phyloP scores from a whole-genome alignment of 345 rosid species.

The Erucastrum elatum region DNA sequence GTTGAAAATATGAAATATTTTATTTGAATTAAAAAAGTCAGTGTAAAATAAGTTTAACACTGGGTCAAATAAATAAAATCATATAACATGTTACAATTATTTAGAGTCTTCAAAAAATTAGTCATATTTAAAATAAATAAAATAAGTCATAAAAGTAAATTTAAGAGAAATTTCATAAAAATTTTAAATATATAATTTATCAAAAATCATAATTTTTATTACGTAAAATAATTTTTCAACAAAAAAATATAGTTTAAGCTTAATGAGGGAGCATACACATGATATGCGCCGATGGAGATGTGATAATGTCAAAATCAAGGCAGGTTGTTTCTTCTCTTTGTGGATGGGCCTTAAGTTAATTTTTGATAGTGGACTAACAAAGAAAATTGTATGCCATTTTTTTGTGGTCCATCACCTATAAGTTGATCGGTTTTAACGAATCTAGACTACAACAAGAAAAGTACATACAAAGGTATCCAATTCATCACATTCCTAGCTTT shows the following conservation, averaged over 20 bases:
- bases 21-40: no score
- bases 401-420: slow-evolving; percentile 17
- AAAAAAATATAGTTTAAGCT: not conserved
- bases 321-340: slow-evolving; percentile 1
- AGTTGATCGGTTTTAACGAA: not conserved
- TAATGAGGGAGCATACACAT: not conserved
- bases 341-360: not conserved
- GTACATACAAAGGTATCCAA: slow-evolving; percentile 4
- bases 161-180: no score
- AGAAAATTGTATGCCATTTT: not conserved
- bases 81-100: no score
- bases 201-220: no score
- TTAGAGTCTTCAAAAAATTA: no score
- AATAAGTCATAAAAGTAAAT: no score
- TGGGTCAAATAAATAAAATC: no score
- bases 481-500: slow-evolving; percentile 1
- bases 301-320: slow-evolving; percentile 24
- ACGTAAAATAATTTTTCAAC: no score
- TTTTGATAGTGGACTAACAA: not conserved
- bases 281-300: slow-evolving; percentile 6
- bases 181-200: no score
- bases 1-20: no score
- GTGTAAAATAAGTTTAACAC: no score
- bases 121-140: no score
- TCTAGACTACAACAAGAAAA: not conserved